phyloP scores from a whole-genome alignment of 176 grass and related monocot genomes.

The Phragmites australis region DNA sequence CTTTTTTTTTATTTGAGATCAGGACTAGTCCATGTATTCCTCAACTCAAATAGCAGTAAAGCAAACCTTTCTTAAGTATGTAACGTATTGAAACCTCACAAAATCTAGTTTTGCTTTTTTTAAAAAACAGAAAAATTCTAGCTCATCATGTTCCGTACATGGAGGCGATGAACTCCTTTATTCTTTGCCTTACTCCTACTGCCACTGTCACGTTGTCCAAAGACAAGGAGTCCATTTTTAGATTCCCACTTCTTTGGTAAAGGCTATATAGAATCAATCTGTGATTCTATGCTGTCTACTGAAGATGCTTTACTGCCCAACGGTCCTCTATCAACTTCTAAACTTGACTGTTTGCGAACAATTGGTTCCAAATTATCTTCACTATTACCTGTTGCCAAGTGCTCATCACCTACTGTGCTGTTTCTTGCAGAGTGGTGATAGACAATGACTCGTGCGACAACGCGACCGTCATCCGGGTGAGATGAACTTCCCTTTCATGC shows the following conservation, averaged over 20 bases:
- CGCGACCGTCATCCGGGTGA: constrained; percentile 57
- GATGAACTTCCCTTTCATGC: constrained; percentile 4
- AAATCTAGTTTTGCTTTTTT: too few relatives aligned
- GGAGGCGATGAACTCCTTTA: not conserved
- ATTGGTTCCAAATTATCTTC: not conserved
- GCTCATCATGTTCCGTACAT: not conserved
- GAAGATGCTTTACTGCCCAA: not conserved
- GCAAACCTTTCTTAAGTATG: not conserved
- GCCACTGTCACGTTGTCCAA: not conserved
- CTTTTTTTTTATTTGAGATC: too few relatives aligned
- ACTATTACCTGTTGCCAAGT: not conserved
- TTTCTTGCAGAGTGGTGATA: constrained; percentile 50
- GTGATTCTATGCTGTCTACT: constrained; percentile 20
- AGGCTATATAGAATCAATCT: constrained; percentile 1
- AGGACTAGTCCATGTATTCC: not conserved
- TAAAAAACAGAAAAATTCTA: not conserved
- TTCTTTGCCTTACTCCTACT: constrained; percentile 14
- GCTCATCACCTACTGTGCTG: not conserved
- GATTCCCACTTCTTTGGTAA: constrained; percentile 28
- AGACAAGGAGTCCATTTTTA: not conserved
- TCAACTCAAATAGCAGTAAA: not conserved
- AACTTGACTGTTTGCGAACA: not conserved
- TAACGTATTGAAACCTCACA: not conserved
- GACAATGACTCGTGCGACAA: constrained; percentile 53
- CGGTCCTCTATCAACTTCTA: not conserved